These are phyloP conservation scores for Trichosporon asahii DNA, from an alignment of 1,284 basidiomycete species.

Conservation along the genomic window DNA sequence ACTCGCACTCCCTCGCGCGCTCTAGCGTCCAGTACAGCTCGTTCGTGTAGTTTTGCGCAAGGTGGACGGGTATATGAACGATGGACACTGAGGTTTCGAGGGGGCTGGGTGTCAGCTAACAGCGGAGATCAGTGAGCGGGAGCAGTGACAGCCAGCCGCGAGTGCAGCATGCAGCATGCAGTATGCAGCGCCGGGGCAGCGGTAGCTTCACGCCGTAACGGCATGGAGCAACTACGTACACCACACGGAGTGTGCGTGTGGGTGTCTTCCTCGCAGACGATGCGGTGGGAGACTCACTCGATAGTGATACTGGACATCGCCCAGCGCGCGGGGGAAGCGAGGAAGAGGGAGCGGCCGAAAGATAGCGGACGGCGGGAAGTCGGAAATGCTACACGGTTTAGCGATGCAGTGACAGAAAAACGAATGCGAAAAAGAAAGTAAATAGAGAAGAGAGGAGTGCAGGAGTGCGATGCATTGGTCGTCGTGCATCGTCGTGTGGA, in stretches of 20 bases:
- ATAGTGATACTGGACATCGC: constrained; percentile 7
- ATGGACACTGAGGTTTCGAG: constrained; percentile 39
- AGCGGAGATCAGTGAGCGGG: no score
- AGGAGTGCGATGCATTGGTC: not conserved
- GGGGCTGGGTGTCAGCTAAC: constrained; percentile 25
- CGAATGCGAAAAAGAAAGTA: not conserved
- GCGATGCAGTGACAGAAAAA: not conserved
- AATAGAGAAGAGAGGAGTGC: not conserved
- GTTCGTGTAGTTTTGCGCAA: constrained; percentile 27
- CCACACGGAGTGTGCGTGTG: not conserved
- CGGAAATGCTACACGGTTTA: not conserved
- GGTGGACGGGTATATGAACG: constrained; percentile 41
- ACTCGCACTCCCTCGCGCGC: constrained; percentile 31
- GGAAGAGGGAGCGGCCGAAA: no score
- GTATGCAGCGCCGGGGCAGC: not conserved
- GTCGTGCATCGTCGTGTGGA: not conserved
- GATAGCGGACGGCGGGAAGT: no score
- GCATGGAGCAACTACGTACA: not conserved
- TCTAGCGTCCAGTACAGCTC: constrained; percentile 46
- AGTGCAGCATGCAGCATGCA: not conserved
- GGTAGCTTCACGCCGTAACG: not conserved
- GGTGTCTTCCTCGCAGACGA: not conserved
- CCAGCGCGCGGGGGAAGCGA: not conserved
- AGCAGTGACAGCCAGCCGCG: not conserved
- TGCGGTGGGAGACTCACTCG: not conserved